phyloP scores from a whole-genome alignment of 2,329 filamentous ascomycete genomes.

The Corynespora cassiicola region DNA sequence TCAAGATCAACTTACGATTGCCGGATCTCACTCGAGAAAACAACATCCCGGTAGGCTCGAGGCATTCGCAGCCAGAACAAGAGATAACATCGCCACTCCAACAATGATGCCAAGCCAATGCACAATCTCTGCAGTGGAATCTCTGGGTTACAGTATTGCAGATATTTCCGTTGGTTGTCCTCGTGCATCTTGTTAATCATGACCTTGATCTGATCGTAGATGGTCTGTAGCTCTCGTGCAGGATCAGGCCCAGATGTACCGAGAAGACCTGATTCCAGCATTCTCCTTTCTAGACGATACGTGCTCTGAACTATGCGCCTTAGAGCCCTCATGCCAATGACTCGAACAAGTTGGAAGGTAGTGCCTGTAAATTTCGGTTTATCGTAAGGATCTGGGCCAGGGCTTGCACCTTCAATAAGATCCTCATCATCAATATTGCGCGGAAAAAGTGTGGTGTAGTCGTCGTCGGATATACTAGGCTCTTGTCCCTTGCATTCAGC shows the following conservation, averaged over 20 bases:
- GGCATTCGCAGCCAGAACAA: slow-evolving; percentile 49
- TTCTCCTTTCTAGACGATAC: slow-evolving; percentile 44
- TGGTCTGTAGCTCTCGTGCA: slow-evolving; percentile 37
- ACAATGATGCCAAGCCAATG: slow-evolving; percentile 36
- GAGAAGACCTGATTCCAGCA: slow-evolving; percentile 41
- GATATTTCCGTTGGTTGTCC: slow-evolving; percentile 38
- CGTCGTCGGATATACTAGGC: slow-evolving; percentile 43
- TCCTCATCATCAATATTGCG: slow-evolving; percentile 48
- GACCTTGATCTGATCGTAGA: slow-evolving; percentile 44
- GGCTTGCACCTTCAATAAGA: slow-evolving; percentile 43
- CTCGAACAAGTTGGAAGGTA: slow-evolving; percentile 44
- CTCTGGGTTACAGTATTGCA: slow-evolving; percentile 37
- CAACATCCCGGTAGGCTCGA: slow-evolving; percentile 41
- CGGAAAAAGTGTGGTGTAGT: slow-evolving; percentile 45
- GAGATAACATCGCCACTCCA: slow-evolving; percentile 47
- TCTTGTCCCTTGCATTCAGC: slow-evolving; percentile 49
- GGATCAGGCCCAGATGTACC: slow-evolving; percentile 42
- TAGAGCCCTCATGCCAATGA: slow-evolving; percentile 41
- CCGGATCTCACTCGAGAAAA: slow-evolving; percentile 43
- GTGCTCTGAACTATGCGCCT: slow-evolving; percentile 44
- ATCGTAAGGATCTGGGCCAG: slow-evolving; percentile 35
- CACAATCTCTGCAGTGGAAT: slow-evolving; percentile 39
- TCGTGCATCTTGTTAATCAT: slow-evolving; percentile 44
- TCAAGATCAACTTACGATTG: slow-evolving; percentile 33
- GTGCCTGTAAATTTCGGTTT: slow-evolving; percentile 42